These are phyloP conservation scores for Hypsizygus marmoreus DNA, from an alignment of 768 basidiomycete species.

Conservation along the genomic window DNA sequence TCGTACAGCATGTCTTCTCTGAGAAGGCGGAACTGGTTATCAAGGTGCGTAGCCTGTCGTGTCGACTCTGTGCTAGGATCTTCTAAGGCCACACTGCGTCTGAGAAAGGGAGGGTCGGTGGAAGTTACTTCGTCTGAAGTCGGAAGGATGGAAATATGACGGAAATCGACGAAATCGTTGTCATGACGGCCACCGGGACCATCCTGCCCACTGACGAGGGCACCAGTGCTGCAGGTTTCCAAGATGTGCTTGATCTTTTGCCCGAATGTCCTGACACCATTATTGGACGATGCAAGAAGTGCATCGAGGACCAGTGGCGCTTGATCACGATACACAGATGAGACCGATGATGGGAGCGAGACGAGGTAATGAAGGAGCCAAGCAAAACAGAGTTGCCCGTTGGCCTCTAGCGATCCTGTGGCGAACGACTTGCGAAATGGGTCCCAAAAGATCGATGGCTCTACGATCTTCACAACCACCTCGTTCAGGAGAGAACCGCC, in stretches of 20 bases:
- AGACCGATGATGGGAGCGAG: constrained; percentile 18
- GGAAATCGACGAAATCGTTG: constrained; percentile 66
- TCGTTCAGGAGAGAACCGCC: constrained; percentile 38
- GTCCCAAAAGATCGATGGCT: constrained; percentile 49
- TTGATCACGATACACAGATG: constrained; percentile 30
- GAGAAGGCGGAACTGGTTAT: constrained; percentile 67
- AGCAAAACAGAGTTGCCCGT: constrained; percentile 33
- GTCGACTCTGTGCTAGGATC: constrained; percentile 38
- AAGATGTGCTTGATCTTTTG: constrained; percentile 28
- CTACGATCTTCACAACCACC: constrained; percentile 38
- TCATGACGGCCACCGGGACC: constrained; percentile 69
- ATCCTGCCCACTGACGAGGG: constrained; percentile 20
- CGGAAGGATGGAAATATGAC: constrained; percentile 62
- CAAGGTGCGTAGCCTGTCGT: constrained; percentile 52
- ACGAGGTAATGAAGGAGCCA: constrained; percentile 41
- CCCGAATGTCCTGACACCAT: constrained; percentile 22
- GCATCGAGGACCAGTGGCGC: constrained; percentile 25
- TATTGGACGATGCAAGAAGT: constrained; percentile 28
- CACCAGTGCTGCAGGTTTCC: constrained; percentile 23
- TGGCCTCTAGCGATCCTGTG: constrained; percentile 23
- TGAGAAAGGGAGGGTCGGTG: constrained; percentile 47
- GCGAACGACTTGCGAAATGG: constrained; percentile 32
- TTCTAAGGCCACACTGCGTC: constrained; percentile 43
- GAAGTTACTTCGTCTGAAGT: constrained; percentile 59
- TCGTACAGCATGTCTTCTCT: constrained; percentile 65